phyloP scores from a whole-genome alignment of 805 yeast genomes.

The Schwanniomyces occidentalis region DNA sequence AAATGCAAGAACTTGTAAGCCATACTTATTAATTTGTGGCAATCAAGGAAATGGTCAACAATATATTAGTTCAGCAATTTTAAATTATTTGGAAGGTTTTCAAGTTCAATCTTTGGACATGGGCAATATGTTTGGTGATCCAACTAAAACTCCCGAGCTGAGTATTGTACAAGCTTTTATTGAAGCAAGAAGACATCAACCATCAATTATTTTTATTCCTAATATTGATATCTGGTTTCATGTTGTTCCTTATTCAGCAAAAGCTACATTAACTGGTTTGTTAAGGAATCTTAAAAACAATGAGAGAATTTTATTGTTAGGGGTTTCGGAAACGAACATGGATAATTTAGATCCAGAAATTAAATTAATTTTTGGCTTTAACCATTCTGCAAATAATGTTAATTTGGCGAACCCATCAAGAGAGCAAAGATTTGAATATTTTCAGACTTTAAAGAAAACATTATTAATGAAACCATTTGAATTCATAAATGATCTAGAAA shows the following conservation, averaged over 20 bases:
- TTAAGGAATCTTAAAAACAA: constrained; percentile 66
- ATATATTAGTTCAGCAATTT: constrained; percentile 77
- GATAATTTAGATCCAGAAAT: constrained; percentile 48
- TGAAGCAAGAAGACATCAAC: constrained; percentile 88
- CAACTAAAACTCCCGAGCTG: constrained; percentile 80
- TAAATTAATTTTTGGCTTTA: constrained; percentile 57
- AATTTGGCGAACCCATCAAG: constrained; percentile 43
- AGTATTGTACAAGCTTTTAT: constrained; percentile 77
- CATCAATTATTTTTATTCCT: constrained; percentile 82
- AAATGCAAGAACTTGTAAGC: constrained; percentile 71
- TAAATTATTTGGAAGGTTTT: constrained; percentile 83
- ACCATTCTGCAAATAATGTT: constrained; percentile 45
- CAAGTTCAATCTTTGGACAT: constrained; percentile 86
- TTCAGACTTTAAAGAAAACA: constrained; percentile 52
- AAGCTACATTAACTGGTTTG: constrained; percentile 68
- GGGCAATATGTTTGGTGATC: constrained; percentile 72
- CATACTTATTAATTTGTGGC: constrained; percentile 76
- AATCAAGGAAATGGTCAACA: constrained; percentile 81
- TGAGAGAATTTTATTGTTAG: constrained; percentile 75
- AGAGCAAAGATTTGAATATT: constrained; percentile 56
- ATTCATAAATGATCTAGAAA: constrained; percentile 61
- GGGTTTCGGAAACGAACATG: constrained; percentile 56
- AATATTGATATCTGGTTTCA: constrained; percentile 74
- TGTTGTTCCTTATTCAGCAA: constrained; percentile 67
- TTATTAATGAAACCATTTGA: constrained; percentile 68